Base-by-base conservation (phyloP, 495 filamentous ascomycete genomes). In the Aspergillus ellipticus region DNA sequence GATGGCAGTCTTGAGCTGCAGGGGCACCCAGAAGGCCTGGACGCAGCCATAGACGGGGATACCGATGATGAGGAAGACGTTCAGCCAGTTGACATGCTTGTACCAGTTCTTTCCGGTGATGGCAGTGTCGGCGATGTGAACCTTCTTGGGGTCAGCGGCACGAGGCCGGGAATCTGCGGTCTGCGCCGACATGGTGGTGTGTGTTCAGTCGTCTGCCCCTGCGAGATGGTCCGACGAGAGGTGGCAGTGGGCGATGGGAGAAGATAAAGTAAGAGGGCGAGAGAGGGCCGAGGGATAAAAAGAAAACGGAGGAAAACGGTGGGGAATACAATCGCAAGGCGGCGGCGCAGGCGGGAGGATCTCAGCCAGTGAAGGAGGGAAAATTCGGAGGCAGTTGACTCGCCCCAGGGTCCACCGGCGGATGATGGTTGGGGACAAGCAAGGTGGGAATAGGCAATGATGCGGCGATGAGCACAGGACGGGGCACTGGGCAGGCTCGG, bases 11-110 rank as follows among this genome's bases (percentile, higher is more conserved):
- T 90, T 84, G 61, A 71, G 70, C 46, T 84, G 74, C 22, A 96
- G 71, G 24, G 90, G 88, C 21, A 89, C 89, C 89, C 89, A 97
- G 71, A 88, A 82, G 21, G 94, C 82, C 54, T 82, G 81, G 62
- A 96, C 72, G 65, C 85, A 76, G 50, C 95, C 95, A 53, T 83
- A 74, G 13, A 94, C 39, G 1, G 94, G 94, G 42, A 97, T 83
- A 58, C 87, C 80, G 66, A 97, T 75, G 72, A 99, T 96, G 72
- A 97, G 78, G 63, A 78, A 80, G 42, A 92, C 87, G 69, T 96
- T 93, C 24, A 95, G 75, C 91, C 94, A 97, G 80, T 97, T 92
- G 81, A 97, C 84, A 66, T 97, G 95, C 70, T 95, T 90, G 77
- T 93, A 87, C 92, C 92, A 97, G 78, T 99, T 99, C 58, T 78